phyloP scores from a whole-genome alignment of 1,284 basidiomycete species.

The Ganoderma resinaceum region DNA sequence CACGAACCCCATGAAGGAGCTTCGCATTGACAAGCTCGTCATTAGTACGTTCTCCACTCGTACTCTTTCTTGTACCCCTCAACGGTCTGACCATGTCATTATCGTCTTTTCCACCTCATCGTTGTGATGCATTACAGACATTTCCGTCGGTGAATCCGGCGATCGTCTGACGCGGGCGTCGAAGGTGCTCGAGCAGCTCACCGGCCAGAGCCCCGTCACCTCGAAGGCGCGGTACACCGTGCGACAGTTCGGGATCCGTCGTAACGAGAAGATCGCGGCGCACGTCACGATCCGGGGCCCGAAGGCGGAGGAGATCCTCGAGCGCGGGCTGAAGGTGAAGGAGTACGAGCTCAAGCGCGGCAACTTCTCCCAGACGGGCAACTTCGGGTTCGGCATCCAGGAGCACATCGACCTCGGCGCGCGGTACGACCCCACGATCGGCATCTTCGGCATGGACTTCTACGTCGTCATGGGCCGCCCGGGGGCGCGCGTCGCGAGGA shows the following conservation, averaged over 20 bases:
- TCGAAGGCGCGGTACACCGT: conserved; percentile 99
- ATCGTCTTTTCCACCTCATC: conserved; percentile 7
- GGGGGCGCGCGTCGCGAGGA: conserved; percentile 90
- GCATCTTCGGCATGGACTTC: conserved; percentile 99
- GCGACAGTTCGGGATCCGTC: conserved; percentile 98
- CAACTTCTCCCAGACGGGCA: conserved; percentile 98
- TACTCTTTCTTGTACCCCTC: background rate
- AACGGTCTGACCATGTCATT: background rate
- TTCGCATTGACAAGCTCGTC: conserved; percentile 98
- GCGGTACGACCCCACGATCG: conserved; percentile 96
- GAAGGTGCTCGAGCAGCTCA: conserved; percentile 99
- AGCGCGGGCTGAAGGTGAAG: conserved; percentile 99
- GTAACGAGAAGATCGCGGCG: conserved; percentile 99
- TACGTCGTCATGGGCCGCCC: conserved; percentile 98
- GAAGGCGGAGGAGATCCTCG: conserved; percentile 99
- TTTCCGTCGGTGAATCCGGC: conserved; percentile 99
- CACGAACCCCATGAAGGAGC: conserved; percentile 95
- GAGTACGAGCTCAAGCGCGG: conserved; percentile 95
- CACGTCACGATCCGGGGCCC: conserved; percentile 99
- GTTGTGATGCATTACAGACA: conserved; percentile 69
- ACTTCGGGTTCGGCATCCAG: conserved; percentile 98
- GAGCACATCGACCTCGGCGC: conserved; percentile 99
- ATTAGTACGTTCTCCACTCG: conserved; percentile 79
- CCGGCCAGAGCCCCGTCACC: conserved; percentile 98
- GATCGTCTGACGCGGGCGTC: conserved; percentile 99